Evolutionary conservation across 352 stramenopile genomes (phyloP), one percentile per base, ranked within the genome.

Genomic region (Paralagenidium karlingii): DNA sequence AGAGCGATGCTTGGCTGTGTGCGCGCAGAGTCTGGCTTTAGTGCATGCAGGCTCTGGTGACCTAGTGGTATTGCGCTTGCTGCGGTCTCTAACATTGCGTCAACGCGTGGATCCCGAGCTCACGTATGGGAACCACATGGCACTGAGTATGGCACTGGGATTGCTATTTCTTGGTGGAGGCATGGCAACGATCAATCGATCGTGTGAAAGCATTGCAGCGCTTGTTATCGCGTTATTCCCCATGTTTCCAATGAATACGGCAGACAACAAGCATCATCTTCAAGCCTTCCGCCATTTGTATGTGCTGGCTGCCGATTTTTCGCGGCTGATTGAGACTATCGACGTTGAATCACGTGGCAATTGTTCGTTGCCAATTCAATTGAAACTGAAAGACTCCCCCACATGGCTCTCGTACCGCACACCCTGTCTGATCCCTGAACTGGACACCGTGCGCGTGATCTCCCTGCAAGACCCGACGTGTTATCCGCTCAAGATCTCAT

Each of bases 131-230:
- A 95, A 88, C 25, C 94, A 99, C 62, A 97, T 98, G 88, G 73
- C 82, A 11, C 71, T 96, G 33, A 90, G 75, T 29, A 87, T 93
- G 60, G 82, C 94, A 18, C 96, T 98, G 21, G 95, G 94, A 0
- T 59, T 99, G 38, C 64, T 99, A 6, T 99, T 99, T 45, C 47
- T 99, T 4, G 94, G 94, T 20, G 91, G 92, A 26, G 96, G 96
- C 0, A 88, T 84, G 38, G 81, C 73, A 12, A 98, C 94, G 0
- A 56, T 99, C n/a, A 76, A 68, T n/a, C 60, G 70, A 13, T 81
- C 73, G 0, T 79, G 75, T 22, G 68, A 84, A 30, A 89, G 96
- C 37, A 93, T 99, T 36, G 94, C 94, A 8, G 82, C 85, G 26
- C 73, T 99, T 5, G 62, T 99, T 24, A 67, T 93, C 9, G 77